phyloP scores from a whole-genome alignment of 768 basidiomycete species.

The Heimioporus sp. region DNA sequence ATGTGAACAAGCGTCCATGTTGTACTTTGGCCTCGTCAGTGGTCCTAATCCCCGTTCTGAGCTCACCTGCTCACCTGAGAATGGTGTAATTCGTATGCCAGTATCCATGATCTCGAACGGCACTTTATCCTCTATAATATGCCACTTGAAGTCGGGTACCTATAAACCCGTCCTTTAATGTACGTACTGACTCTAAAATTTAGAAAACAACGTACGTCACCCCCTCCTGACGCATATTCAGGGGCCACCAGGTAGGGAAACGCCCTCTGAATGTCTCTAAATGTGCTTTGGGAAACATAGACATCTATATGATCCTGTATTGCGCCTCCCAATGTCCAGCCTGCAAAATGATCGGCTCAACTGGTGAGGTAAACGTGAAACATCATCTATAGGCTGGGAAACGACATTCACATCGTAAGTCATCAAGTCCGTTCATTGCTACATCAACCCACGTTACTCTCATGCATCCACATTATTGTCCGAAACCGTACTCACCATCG shows the following conservation, averaged over 20 bases:
- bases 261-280: conserved; percentile 58
- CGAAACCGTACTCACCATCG: conserved; percentile 46
- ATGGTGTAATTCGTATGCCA: conserved; percentile 61
- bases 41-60: background rate
- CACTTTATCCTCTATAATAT: conserved; percentile 67
- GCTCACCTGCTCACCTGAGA: conserved; percentile 47
- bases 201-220: conserved; percentile 50
- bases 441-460: conserved; percentile 5
- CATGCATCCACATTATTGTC: background rate
- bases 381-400: background rate
- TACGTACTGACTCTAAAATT: background rate
- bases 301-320: conserved; percentile 76
- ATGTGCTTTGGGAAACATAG: conserved; percentile 67
- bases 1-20: conserved; percentile 66
- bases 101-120: conserved; percentile 68
- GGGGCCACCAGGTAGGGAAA: conserved; percentile 83
- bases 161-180: conserved; percentile 24
- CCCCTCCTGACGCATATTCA: conserved; percentile 76
- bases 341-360: conserved; percentile 33
- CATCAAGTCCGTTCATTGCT: conserved; percentile 91
- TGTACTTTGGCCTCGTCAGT: conserved; percentile 47
- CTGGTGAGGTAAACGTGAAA: conserved; percentile 4
- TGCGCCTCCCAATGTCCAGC: conserved; percentile 65
- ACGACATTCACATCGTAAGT: conserved; percentile 62
- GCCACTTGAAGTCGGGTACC: conserved; percentile 84